Percentiles rank a stretch among this genome's conserved stretches.
phyloP scores from a whole-genome alignment of 208 protist species.

The Trypanosoma brucei region DNA sequence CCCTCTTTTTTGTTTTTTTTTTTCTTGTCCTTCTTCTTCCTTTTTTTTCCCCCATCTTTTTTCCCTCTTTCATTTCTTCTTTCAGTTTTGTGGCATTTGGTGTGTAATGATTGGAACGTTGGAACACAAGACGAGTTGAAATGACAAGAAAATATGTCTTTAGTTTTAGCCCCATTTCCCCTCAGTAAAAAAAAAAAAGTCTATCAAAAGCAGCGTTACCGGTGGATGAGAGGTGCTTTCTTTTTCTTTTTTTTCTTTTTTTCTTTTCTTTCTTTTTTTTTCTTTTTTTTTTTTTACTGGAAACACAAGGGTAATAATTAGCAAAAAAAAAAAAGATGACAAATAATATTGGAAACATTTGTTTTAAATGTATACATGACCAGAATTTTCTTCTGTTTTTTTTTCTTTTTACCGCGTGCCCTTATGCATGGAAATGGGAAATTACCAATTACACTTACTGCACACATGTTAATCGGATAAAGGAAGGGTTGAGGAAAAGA shows the following conservation, averaged over 20 bases:
- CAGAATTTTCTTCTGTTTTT: not conserved
- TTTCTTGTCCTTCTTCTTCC: constrained; percentile 4
- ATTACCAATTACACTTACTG: not conserved
- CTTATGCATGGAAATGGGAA: not conserved
- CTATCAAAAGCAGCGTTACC: not conserved
- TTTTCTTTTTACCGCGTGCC: not conserved
- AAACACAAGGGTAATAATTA: not conserved
- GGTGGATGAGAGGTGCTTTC: not conserved
- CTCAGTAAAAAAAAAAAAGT: no score
- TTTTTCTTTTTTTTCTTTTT: not conserved
- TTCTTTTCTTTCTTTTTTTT: not conserved
- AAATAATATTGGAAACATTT: not conserved
- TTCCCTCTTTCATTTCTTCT: constrained; percentile 3
- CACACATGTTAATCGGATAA: no score
- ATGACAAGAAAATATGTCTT: no score
- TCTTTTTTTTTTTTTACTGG: not conserved
- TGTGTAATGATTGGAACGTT: no score
- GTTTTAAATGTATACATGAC: not conserved
- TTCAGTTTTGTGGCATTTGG: constrained; percentile 5
- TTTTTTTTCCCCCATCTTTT: constrained; percentile 5
- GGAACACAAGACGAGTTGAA: no score
- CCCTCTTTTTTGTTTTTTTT: constrained; percentile 11
- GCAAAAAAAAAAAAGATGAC: not conserved
- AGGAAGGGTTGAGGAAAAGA: no score
- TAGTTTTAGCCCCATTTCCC: no score